Evolutionary conservation across 1,139 yeast species (phyloP), one percentile per base, ranked within the genome.

Genomic region (Kluyveromyces marxianus): DNA sequence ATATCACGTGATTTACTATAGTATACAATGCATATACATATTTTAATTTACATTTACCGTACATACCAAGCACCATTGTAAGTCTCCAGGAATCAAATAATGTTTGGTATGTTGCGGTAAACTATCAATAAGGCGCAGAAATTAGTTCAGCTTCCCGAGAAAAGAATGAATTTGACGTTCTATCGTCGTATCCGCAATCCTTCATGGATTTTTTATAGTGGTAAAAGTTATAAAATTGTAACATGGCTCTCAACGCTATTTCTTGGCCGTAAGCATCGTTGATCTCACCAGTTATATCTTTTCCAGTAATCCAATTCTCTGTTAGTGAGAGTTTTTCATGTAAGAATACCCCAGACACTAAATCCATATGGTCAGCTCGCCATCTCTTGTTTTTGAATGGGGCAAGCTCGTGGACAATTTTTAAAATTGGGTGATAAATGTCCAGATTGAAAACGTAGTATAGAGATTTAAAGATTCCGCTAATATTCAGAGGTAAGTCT

Each of bases 331-430:
- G 69, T 52, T 80, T 76, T 56, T 89, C 77, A 57, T 87, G 82
- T 41, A 92, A 67, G 59, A 86, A 92, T 1, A 92, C 89, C 50
- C 86, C 81, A 0, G 97, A 88, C 5, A 94, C 87, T 47, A 92
- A 69, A 55, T 89, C 96, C 97, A 94, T 92, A 61, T 92, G 94
- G 53, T 81, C 77, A 10, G 89, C 78, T 56, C 89, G 83, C 99
- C 99, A 92, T 63, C 90, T 89, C 50, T 95, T 79, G 24, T 97
- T 97, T 55, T 87, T 90, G 63, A 83, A 88, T 0, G 97, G 97
- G 0, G 90, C 81, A 44, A 89, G 74, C 51, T 87, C 83, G 62
- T 87, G 89, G 50, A 90, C 70, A 1, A 82, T 75, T 57, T 81
- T 83, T 54, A 90, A 69, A 3, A 86, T 80, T 2, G 95, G 89